phyloP scores from a whole-genome alignment of 2,329 filamentous ascomycete genomes.

The Penicillium sp. region DNA sequence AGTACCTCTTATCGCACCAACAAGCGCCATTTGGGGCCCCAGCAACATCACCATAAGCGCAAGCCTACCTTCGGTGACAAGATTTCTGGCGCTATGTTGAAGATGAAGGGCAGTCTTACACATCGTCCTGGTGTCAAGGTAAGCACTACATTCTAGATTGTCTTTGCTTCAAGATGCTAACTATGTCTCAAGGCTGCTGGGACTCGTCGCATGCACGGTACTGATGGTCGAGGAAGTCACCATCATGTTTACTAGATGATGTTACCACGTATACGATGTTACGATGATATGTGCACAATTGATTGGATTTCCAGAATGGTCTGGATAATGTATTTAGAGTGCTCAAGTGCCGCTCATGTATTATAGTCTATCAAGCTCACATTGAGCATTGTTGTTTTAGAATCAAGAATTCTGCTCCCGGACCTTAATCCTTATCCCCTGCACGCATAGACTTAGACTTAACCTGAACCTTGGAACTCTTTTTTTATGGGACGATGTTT shows the following conservation, averaged over 20 bases:
- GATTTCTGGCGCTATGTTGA: conserved; percentile 72
- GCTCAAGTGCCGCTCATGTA: not conserved
- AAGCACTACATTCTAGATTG: not conserved
- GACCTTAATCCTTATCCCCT: not conserved
- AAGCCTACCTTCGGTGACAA: conserved; percentile 72
- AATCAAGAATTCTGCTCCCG: no score
- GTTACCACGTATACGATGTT: not conserved
- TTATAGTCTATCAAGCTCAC: not conserved
- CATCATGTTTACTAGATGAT: conserved; percentile 7
- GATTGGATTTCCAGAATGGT: not conserved
- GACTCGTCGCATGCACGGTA: conserved; percentile 71
- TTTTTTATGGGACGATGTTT: not conserved
- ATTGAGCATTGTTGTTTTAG: not conserved
- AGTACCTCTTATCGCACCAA: conserved; percentile 23
- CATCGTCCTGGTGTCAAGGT: conserved; percentile 67
- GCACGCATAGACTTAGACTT: not conserved
- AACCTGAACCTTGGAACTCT: not conserved
- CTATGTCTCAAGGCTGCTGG: conserved; percentile 61
- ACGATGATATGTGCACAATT: not conserved
- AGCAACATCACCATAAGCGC: conserved; percentile 62
- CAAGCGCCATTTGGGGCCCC: not conserved
- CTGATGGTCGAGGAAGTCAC: conserved; percentile 62
- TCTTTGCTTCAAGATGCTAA: not conserved
- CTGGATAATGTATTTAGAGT: not conserved
- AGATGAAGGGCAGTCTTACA: conserved; percentile 68